Evolutionary conservation across 352 stramenopile species (phyloP).

Genomic region (Pythium periplocum): DNA sequence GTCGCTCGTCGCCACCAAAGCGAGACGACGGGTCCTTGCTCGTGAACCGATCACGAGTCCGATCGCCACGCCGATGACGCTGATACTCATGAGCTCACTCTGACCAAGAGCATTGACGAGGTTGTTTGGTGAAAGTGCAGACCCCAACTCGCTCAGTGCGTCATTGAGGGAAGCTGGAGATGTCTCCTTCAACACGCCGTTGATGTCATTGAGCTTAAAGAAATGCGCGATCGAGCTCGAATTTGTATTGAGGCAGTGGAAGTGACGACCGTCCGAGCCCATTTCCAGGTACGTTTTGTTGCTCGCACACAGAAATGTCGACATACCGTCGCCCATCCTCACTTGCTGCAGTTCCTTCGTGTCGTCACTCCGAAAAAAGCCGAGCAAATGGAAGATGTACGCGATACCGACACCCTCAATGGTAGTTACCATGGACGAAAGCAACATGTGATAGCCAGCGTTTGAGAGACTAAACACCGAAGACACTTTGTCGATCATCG

Average conservation of each 20-base stretch:
- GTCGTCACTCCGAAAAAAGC: slow-evolving; percentile 21
- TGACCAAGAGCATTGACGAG: slow-evolving; percentile 13
- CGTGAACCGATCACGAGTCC: slow-evolving; percentile 21
- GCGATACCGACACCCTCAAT: slow-evolving; percentile 33
- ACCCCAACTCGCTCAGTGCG: slow-evolving; percentile 6
- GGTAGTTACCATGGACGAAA: slow-evolving; percentile 24
- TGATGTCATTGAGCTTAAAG: slow-evolving; percentile 1
- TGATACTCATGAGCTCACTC: slow-evolving; percentile 13
- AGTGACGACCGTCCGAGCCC: too few species aligned
- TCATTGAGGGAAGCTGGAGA: slow-evolving; percentile 2
- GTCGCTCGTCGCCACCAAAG: slow-evolving; percentile 13
- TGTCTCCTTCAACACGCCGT: slow-evolving; percentile 14
- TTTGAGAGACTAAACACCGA: slow-evolving; percentile 30
- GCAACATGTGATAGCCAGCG: slow-evolving; percentile 22
- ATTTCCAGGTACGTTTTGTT: too few species aligned
- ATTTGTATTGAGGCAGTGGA: too few species aligned
- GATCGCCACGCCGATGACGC: slow-evolving; percentile 16
- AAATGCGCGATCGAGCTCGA: too few species aligned
- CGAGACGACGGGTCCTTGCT: not conserved
- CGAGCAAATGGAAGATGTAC: slow-evolving; percentile 17
- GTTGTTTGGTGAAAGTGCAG: slow-evolving; percentile 18
- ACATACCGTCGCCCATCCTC: not conserved
- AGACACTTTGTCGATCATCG: slow-evolving; percentile 29
- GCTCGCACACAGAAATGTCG: not conserved
- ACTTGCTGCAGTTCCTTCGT: not conserved